Evolutionary conservation across 1,284 basidiomycete genomes (phyloP), one percentile per base, ranked within the genome.

Genomic region (Neonothopanus nambi): DNA sequence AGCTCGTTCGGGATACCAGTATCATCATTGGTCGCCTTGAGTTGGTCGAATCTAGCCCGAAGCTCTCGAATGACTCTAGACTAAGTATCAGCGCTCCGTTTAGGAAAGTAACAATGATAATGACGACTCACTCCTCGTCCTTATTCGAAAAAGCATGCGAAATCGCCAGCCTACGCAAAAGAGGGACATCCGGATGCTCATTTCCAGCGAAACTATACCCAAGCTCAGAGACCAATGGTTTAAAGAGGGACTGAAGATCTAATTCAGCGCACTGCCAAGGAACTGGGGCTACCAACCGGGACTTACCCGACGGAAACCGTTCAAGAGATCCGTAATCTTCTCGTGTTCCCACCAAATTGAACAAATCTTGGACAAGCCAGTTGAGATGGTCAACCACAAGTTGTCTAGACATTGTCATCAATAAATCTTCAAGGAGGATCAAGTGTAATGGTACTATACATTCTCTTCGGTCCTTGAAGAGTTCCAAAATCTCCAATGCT

Each of bases 281-380:
- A 21, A 13, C 30, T 21, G 40, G 38, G 38, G 33, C 33, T 33
- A 50, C 42, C 8, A 53, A 24, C 17, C 37, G 28, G 38, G 35
- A 62, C 81, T 44, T 67, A 89, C 86, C 62, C 78, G 72, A 59
- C 84, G 76, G 69, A 94, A 82, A 30, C 73, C 76, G 60, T 89
- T 77, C 58, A 95, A 66, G 39, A 78, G 76, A 18, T 84, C 78
- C 3, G 82, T 73, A 39, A 89, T 78, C 3, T 77, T 67, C 33
- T 82, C 66, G 57, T 92, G 75, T 70, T 97, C 95, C 89, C 90
- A 97, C 92, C 94, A 98, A 2, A 85, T 84, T 13, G 75, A 80
- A n/a, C 74, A 66, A 45, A 96, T 68, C 38, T 76, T 74, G 47
- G 66, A 65, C 49, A 96, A 67, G 44, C 80, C 82, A 8, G 74